phyloP scores from a whole-genome alignment of 768 basidiomycete genomes.

The Dioszegia crocea region DNA sequence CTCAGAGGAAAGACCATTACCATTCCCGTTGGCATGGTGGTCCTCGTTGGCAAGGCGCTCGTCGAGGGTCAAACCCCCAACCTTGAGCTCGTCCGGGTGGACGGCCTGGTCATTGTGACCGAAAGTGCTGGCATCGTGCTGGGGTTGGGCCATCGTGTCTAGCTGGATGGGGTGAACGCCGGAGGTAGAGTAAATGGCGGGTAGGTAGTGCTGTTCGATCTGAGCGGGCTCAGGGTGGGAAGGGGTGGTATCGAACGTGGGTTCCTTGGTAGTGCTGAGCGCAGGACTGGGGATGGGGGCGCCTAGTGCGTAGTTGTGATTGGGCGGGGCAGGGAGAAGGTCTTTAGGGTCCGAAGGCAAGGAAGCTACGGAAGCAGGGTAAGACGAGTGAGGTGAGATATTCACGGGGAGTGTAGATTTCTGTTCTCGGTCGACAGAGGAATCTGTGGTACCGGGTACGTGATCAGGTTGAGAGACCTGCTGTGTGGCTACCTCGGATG shows the following conservation, averaged over 20 bases:
- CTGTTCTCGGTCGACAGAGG: neutral
- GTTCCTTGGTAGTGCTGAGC: neutral
- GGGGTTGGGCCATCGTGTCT: neutral
- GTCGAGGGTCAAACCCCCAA: conserved; percentile 11
- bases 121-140: neutral
- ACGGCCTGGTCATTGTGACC: neutral
- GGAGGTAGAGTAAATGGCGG: neutral
- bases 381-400: conserved; percentile 22
- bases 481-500: conserved; percentile 16
- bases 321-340: conserved; percentile 1
- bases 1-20: conserved; percentile 3
- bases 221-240: conserved; percentile 3
- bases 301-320: neutral
- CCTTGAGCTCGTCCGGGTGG: conserved; percentile 17
- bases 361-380: conserved; percentile 25
- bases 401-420: conserved; percentile 7
- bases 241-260: neutral
- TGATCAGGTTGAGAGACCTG: neutral
- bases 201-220: conserved; percentile 9
- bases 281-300: neutral
- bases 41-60: conserved; percentile 10
- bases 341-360: neutral
- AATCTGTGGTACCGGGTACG: neutral
- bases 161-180: conserved; percentile 8
- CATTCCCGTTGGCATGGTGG: neutral